A percentile compares a stretch with the other conserved stretches of the same genome.
These are phyloP conservation scores for Penicillium nordicum DNA, from an alignment of 2,329 filamentous ascomycete species.

Conservation along the genomic window DNA sequence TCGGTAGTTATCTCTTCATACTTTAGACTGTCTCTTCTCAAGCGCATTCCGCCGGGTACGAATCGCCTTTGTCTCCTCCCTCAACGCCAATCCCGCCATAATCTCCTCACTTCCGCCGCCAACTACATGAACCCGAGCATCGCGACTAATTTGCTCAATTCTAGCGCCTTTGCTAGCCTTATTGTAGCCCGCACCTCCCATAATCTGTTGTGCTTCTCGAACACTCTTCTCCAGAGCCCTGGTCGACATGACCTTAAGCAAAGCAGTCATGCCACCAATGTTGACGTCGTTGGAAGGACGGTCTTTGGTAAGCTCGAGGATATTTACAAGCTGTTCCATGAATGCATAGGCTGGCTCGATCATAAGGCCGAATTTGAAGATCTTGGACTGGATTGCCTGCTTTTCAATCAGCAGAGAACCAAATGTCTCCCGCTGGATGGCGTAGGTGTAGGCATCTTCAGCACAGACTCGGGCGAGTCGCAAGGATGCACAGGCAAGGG, in stretches of 20 bases:
- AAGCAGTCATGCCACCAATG: slow-evolving; percentile 52
- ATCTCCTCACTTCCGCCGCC: slow-evolving; percentile 43
- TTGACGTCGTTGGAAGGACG: slow-evolving; percentile 39
- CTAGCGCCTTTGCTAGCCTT: slow-evolving; percentile 49
- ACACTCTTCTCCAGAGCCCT: slow-evolving; percentile 53
- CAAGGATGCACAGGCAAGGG: slow-evolving; percentile 62
- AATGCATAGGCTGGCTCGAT: slow-evolving; percentile 62
- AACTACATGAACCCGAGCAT: slow-evolving; percentile 48
- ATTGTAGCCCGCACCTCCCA: slow-evolving; percentile 54
- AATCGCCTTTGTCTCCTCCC: slow-evolving; percentile 33
- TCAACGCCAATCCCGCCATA: slow-evolving; percentile 35
- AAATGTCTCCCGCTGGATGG: slow-evolving; percentile 62
- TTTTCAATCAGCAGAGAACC: slow-evolving; percentile 56
- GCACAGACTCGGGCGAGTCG: slow-evolving; percentile 61
- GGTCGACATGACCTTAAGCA: slow-evolving; percentile 53
- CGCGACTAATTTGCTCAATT: slow-evolving; percentile 54
- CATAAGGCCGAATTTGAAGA: slow-evolving; percentile 57
- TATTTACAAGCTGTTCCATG: slow-evolving; percentile 59
- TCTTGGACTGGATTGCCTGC: slow-evolving; percentile 59
- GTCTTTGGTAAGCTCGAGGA: slow-evolving; percentile 46
- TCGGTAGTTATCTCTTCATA: slow-evolving; percentile 6
- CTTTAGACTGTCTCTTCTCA: slow-evolving; percentile 25
- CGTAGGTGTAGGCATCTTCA: slow-evolving; percentile 59
- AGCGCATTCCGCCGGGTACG: slow-evolving; percentile 26
- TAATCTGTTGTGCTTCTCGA: slow-evolving; percentile 55